Conservation (phyloP, 164 flowering plant genomes). For the Buxus sempervirens region DNA sequence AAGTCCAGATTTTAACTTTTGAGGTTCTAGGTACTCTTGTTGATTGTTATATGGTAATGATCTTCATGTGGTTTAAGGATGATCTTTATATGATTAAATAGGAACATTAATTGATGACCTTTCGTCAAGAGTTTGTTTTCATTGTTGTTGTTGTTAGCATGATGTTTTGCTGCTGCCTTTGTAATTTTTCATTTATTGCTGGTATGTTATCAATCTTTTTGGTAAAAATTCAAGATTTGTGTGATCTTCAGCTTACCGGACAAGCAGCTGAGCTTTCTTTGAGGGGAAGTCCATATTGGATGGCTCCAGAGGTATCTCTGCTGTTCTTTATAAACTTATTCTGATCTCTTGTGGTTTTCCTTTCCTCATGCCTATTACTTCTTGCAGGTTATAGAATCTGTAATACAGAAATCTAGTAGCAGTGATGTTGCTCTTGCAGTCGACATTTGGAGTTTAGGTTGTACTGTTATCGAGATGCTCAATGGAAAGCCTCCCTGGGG, state of each 20-base stretch:
- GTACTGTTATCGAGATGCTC: conserved; percentile 90
- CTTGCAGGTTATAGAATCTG: conserved; percentile 64
- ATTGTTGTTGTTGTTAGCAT: too few relatives aligned
- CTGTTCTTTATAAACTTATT: background rate
- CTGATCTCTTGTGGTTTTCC: background rate
- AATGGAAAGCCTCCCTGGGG: conserved; percentile 96
- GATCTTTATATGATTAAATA: too few relatives aligned
- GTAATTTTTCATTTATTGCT: background rate
- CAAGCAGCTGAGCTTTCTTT: conserved; percentile 68
- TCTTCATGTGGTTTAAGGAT: too few relatives aligned
- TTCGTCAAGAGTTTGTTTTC: too few relatives aligned
- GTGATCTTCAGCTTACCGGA: conserved; percentile 61
- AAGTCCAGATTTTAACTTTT: too few relatives aligned
- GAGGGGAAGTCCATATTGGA: conserved; percentile 98
- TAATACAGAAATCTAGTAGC: conserved; percentile 57
- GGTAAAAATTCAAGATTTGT: background rate
- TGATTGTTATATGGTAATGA: too few relatives aligned
- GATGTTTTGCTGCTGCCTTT: too few relatives aligned
- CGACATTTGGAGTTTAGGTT: conserved; percentile 98
- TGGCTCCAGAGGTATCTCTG: conserved; percentile 93
- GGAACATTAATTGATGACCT: too few relatives aligned
- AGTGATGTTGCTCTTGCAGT: conserved; percentile 70
- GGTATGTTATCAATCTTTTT: background rate
- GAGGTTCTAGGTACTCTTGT: too few relatives aligned
- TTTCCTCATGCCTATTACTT: conserved; percentile 5